Conservation (phyloP, 2,329 filamentous ascomycete genomes). For the Botrytis galanthina region DNA sequence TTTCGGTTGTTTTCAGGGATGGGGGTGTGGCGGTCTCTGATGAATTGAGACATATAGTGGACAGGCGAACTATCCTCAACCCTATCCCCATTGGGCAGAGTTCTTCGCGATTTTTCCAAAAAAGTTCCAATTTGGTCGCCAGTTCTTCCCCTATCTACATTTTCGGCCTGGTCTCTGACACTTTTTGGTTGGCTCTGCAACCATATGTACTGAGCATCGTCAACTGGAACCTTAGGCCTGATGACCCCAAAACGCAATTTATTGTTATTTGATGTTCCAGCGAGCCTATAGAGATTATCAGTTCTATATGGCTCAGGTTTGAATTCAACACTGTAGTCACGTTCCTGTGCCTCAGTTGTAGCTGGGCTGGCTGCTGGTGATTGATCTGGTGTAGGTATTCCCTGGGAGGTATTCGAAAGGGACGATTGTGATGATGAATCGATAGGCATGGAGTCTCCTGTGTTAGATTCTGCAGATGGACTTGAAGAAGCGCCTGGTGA, state of each 20-base stretch:
- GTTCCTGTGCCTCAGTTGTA: not conserved
- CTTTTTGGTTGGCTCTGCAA: not conserved
- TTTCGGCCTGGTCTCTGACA: fast-evolving
- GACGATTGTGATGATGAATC: too few relatives aligned
- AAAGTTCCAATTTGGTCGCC: not conserved
- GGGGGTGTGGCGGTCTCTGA: not conserved
- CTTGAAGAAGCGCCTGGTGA: not conserved
- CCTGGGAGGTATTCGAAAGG: too few relatives aligned
- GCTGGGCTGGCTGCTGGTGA: not conserved
- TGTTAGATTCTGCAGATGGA: not conserved
- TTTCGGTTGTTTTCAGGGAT: not conserved
- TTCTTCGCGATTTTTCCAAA: too few relatives aligned
- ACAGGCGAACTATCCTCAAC: not conserved
- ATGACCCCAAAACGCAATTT: too few relatives aligned
- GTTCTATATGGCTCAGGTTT: not conserved
- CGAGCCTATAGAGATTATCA: fast-evolving
- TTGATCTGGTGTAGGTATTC: not conserved
- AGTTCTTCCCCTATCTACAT: fast-evolving
- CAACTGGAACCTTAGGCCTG: not conserved
- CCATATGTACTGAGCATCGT: not conserved
- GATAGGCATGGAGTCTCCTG: not conserved
- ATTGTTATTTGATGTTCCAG: fast-evolving
- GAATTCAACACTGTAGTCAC: not conserved
- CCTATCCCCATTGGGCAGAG: fast-evolving
- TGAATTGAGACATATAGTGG: not conserved